Evolutionary conservation across 768 basidiomycete species (phyloP), one percentile per base, ranked within the genome.

Genomic region (Pisolithus orientalis): DNA sequence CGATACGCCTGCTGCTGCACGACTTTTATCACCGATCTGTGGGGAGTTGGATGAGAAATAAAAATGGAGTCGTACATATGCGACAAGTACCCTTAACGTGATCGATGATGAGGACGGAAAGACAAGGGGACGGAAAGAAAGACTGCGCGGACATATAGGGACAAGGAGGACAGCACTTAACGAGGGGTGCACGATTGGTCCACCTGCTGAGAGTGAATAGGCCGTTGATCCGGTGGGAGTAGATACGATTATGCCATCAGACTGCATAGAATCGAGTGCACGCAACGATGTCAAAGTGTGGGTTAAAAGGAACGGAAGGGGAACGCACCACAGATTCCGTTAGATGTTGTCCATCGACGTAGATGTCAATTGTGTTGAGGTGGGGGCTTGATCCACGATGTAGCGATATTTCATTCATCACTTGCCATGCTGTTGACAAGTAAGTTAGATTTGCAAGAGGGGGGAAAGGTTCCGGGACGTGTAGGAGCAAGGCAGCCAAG

Each of bases 211-310:
- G 24, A 97, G 77, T 1, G 94, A 96, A 69, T 97, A 96, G 14
- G 94, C 94, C 3, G 94, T 96, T 21, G 94, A 96, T 6, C 94
- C 94, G 3, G 94, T 97, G 21, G 94, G 94, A 2, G 94, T 97
- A 6, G 93, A 93, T 50, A 97, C 83, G 51, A 96, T 93, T 53
- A 96, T 73, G 37, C 94, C 94, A 60, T 96, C 94, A 34, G 92
- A 91, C 93, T 94, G 62, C 28, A 25, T 34, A 13, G 34, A 52
- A 53, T 27, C 53, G 54, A 39, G 65, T 55, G 29, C 21, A 39
- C 52, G 45, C 53, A 52, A 51, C 37, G 50, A 49, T 31, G 44
- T 49, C 56, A 51, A 51, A 47, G 39, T 28, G 51, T 44, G 51
- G 48, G 45, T n/a, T 13, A 38, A 21, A 50, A 38, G 47, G 49